These are phyloP conservation scores for Tylopilus sp. DNA, from an alignment of 1,284 basidiomycete genomes.

Conservation along the genomic window DNA sequence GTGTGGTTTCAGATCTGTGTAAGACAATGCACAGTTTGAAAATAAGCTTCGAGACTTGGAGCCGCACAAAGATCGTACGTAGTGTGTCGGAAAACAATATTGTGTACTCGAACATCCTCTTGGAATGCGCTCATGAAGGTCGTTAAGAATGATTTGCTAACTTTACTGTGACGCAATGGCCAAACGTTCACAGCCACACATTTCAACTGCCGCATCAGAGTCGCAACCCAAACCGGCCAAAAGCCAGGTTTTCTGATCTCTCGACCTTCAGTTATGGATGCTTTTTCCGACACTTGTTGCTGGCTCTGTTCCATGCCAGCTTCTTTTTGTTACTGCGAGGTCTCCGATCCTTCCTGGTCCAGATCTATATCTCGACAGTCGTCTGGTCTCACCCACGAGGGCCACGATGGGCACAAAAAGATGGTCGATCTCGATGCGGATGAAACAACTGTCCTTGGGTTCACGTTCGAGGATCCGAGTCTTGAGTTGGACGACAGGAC, in stretches of 20 bases:
- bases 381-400: background rate
- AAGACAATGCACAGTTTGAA: constrained; percentile 82
- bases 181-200: no score
- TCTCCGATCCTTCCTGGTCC: constrained; percentile 22
- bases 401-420: constrained; percentile 7
- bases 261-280: constrained; percentile 16
- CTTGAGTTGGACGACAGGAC: constrained; percentile 1
- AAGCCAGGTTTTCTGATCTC: no score
- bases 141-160: no score
- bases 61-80: no score
- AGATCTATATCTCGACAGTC: constrained; percentile 10
- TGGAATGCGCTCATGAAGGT: no score
- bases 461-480: background rate
- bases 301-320: constrained; percentile 13
- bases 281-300: constrained; percentile 12
- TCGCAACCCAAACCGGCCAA: no score
- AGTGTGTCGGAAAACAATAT: no score
- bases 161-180: no score
- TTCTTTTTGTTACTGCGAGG: constrained; percentile 17
- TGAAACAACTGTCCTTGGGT: background rate
- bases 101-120: no score
- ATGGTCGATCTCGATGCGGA: constrained; percentile 1
- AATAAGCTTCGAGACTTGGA: constrained; percentile 64
- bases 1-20: constrained; percentile 19
- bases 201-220: no score